Conservation (phyloP, 768 basidiomycete species). For the Leccinum barrowsii region DNA sequence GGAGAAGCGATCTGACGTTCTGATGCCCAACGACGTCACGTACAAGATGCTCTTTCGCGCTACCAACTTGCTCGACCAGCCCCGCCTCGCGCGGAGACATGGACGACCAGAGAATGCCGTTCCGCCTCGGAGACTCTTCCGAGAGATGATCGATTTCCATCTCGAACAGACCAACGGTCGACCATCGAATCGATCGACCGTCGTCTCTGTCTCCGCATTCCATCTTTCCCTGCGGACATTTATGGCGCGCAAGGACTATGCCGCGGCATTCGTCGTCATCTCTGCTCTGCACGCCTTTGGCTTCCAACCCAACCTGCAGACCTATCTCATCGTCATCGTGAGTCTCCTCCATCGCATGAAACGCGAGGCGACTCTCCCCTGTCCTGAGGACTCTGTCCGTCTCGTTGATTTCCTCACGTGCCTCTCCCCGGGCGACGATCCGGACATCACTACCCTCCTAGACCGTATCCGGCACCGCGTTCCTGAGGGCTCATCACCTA, state of each 20-base stretch:
- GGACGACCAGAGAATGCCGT: slow-evolving; percentile 23
- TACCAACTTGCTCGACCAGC: slow-evolving; percentile 12
- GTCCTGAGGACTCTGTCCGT: slow-evolving; percentile 7
- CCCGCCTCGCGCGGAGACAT: slow-evolving; percentile 23
- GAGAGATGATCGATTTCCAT: slow-evolving; percentile 41
- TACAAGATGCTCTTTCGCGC: slow-evolving; percentile 44
- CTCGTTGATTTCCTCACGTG: slow-evolving; percentile 25
- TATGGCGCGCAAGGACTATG: slow-evolving; percentile 43
- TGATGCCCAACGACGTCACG: slow-evolving; percentile 42
- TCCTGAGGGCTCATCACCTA: neutral
- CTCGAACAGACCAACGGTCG: slow-evolving; percentile 17
- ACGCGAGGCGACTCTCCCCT: slow-evolving; percentile 11
- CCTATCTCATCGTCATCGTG: slow-evolving; percentile 40
- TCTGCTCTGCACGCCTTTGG: slow-evolving; percentile 28
- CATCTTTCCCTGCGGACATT: slow-evolving; percentile 45
- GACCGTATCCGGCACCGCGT: slow-evolving; percentile 12
- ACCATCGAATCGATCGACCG: slow-evolving; percentile 21
- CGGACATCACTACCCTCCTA: slow-evolving; percentile 8
- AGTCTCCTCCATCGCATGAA: slow-evolving; percentile 35
- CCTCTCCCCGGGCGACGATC: slow-evolving; percentile 21
- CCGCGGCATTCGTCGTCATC: slow-evolving; percentile 42
- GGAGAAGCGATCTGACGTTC: slow-evolving; percentile 24
- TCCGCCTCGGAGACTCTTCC: slow-evolving; percentile 41
- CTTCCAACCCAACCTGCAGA: slow-evolving; percentile 32
- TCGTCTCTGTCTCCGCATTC: slow-evolving; percentile 34